These are phyloP conservation scores for Lenwebbia sp. DNA, from an alignment of 345 rosid species.

Conservation along the genomic window DNA sequence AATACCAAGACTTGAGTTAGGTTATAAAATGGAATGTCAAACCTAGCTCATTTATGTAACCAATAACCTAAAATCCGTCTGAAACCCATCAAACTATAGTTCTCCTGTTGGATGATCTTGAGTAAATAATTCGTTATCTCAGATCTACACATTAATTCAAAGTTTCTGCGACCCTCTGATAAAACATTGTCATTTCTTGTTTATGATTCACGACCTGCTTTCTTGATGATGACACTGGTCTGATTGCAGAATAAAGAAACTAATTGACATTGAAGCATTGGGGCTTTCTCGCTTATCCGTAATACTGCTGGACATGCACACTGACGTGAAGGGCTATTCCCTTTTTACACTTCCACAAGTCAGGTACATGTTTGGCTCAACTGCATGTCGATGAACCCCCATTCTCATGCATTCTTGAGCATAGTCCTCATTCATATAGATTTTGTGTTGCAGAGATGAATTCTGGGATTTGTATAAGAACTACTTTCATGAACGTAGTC, in stretches of 20 bases:
- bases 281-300: constrained; percentile 63
- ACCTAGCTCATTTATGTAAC: not conserved
- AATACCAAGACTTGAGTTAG: not conserved
- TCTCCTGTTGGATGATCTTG: not conserved
- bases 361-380: constrained; percentile 29
- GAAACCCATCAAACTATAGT: not conserved
- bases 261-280: constrained; percentile 65
- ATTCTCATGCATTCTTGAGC: not conserved
- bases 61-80: not conserved
- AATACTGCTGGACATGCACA: constrained; percentile 51
- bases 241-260: constrained; percentile 54
- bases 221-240: not conserved
- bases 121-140: not conserved
- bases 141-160: not conserved
- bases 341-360: constrained; percentile 83
- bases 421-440: not conserved
- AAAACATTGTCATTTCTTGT: not conserved
- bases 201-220: not conserved
- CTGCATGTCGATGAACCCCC: not conserved
- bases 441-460: constrained; percentile 49
- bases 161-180: not conserved
- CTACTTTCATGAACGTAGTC: constrained; percentile 50
- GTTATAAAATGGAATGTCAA: not conserved
- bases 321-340: constrained; percentile 74
- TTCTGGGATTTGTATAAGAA: constrained; percentile 83